Evolutionary conservation across 257 asterid genomes (phyloP), one percentile per base, ranked within the genome.

Genomic region (Ilex asprella): DNA sequence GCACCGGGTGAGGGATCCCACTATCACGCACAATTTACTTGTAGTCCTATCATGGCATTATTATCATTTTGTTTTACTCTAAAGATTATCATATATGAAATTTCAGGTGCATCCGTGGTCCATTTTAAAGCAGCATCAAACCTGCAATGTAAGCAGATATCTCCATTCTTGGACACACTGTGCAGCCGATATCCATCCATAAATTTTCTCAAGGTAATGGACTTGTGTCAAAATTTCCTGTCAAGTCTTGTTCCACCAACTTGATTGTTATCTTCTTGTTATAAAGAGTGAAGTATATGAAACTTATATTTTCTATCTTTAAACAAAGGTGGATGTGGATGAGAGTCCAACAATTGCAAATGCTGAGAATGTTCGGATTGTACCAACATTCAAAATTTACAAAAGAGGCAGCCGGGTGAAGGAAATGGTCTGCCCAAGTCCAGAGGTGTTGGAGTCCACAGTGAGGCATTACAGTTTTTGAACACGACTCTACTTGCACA

Each of bases 381-480:
- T 75, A 8, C 98, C 98, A 6, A 86, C 96, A 10, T 69, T 91
- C 80, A 88, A 86, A 86, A 83, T 91, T 53, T 91, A 88, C 81
- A 76, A 71, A 60, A 79, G 66, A 21, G 82, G 94, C 16, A 65
- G 16, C 67, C 81, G 90, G 31, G 83, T 88, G 73, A 88, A 86
- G 82, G 96, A 91, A 75, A 78, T 91, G 88, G 59, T 88, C 58
- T 78, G 80, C 80, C 96, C 98, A 3, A 84, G 81, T 67, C 86
- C 79, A 6, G 94, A 91, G 79, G 85, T 79, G 57, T 73, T 91
- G 74, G 98, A 91, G 79, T 73, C 95, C 21, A 84, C 94, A 46
- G 78, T 88, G 79, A 86, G 87, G 78, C 94, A 82, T 74, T 86
- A 88, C 84, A 82, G 87, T 43, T 61, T 84, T 73, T 75, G 55